A percentile compares a stretch with the other conserved stretches of the same genome.
Conservation (phyloP, 1,139 yeast species). For the Kodamaea suecica region DNA sequence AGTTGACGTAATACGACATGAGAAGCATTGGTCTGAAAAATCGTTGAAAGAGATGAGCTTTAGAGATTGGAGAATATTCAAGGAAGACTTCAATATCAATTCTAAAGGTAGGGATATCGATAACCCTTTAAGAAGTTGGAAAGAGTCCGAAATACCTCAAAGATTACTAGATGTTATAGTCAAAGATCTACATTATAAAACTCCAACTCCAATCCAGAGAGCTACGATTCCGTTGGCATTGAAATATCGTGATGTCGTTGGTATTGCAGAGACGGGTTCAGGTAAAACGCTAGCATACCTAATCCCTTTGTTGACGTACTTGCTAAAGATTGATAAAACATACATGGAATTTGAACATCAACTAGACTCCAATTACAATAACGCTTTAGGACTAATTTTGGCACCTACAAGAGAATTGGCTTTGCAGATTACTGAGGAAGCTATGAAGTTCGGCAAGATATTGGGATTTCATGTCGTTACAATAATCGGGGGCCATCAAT, state of each 20-base stretch:
- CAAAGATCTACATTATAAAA: conserved; percentile 41
- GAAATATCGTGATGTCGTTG: conserved; percentile 63
- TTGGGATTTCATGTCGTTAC: conserved; percentile 56
- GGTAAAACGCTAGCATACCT: conserved; percentile 92
- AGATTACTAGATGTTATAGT: conserved; percentile 38
- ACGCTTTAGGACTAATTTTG: conserved; percentile 59
- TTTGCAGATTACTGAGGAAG: conserved; percentile 72
- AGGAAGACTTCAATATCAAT: conserved; percentile 71
- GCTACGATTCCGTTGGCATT: conserved; percentile 80
- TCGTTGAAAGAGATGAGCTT: conserved; percentile 60
- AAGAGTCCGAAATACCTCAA: conserved; percentile 52
- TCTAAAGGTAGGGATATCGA: conserved; percentile 52
- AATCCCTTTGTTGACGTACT: conserved; percentile 65
- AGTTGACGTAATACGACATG: conserved; percentile 18
- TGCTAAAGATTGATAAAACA: conserved; percentile 39
- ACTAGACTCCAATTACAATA: conserved; percentile 29
- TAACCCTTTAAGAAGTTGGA: conserved; percentile 74
- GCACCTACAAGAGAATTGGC: conserved; percentile 97
- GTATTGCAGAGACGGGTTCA: conserved; percentile 95
- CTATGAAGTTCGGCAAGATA: conserved; percentile 45
- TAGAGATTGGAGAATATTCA: conserved; percentile 88
- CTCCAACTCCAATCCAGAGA: conserved; percentile 88
- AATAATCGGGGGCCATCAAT: conserved; percentile 86
- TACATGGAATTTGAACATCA: conserved; percentile 34
- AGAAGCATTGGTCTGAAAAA: conserved; percentile 71